Percentiles rank a stretch among this genome's conserved stretches.
phyloP scores from a whole-genome alignment of 129 eudicot genomes.

The Centella asiatica region DNA sequence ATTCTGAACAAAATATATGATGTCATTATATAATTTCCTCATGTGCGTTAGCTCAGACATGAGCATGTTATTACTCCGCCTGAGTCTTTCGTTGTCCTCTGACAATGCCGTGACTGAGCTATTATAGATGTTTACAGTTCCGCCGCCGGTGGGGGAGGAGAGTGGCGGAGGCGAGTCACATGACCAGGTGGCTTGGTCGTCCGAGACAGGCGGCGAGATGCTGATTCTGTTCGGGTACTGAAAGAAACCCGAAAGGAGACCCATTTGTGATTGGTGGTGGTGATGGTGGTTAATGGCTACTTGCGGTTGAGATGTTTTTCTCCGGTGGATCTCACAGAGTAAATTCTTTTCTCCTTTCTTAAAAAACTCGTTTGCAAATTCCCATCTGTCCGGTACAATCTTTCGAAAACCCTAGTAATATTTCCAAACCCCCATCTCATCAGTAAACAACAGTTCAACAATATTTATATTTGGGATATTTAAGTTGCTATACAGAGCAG shows the following conservation, averaged over 20 bases:
- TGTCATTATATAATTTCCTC: conserved; percentile 84
- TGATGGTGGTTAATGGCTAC: conserved; percentile 24
- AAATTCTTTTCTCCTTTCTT: conserved; percentile 86
- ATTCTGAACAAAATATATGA: conserved; percentile 86
- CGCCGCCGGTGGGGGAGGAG: conserved; percentile 29
- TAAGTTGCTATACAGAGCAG: not conserved
- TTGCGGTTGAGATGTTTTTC: conserved; percentile 75
- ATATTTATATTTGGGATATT: not conserved
- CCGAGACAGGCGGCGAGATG: conserved; percentile 72
- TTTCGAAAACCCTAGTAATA: conserved; percentile 77
- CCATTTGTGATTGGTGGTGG: conserved; percentile 14
- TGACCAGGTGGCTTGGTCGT: conserved; percentile 38
- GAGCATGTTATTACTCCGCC: conserved; percentile 74
- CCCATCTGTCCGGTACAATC: conserved; percentile 97
- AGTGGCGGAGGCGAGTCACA: conserved; percentile 45
- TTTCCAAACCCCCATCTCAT: not conserved
- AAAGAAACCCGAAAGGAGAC: conserved; percentile 30
- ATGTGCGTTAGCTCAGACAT: conserved; percentile 84
- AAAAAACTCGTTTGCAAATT: conserved; percentile 88
- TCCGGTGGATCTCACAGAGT: conserved; percentile 87
- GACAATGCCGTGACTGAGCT: conserved; percentile 54
- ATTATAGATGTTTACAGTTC: conserved; percentile 1
- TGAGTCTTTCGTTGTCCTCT: conserved; percentile 77
- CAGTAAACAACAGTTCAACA: not conserved
- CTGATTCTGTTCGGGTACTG: conserved; percentile 39